These are phyloP conservation scores for Ophiocordyceps camponoti-rufipedis DNA, from an alignment of 2,329 filamentous ascomycete genomes.

Conservation along the genomic window DNA sequence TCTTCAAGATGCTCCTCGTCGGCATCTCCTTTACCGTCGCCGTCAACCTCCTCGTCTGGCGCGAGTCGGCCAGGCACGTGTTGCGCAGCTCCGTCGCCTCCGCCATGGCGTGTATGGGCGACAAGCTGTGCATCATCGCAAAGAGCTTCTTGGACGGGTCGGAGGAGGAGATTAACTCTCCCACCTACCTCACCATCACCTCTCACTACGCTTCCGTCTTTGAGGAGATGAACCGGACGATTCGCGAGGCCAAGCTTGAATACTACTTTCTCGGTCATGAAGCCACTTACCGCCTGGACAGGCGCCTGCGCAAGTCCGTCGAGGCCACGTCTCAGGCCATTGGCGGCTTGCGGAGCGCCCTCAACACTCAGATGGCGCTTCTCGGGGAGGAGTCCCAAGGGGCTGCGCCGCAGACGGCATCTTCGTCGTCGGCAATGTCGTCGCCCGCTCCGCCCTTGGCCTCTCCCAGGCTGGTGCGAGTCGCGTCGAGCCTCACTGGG, in stretches of 20 bases:
- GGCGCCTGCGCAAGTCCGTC: slow-evolving; percentile 64
- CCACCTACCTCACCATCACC: slow-evolving; percentile 43
- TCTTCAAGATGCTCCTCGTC: slow-evolving; percentile 69
- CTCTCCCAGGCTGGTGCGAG: slow-evolving; percentile 10
- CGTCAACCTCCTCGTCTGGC: slow-evolving; percentile 63
- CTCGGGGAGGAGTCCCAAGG: slow-evolving; percentile 44
- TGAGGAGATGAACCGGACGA: slow-evolving; percentile 52
- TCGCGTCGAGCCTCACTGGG: slow-evolving; percentile 16
- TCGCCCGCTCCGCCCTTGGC: slow-evolving; percentile 6
- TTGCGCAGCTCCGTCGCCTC: slow-evolving; percentile 56
- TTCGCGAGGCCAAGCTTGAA: slow-evolving; percentile 77
- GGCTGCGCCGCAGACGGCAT: not conserved
- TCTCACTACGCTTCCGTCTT: slow-evolving; percentile 49
- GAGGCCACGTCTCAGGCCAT: slow-evolving; percentile 76
- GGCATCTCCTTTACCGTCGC: slow-evolving; percentile 54
- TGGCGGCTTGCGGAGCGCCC: slow-evolving; percentile 76
- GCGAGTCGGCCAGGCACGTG: slow-evolving; percentile 55
- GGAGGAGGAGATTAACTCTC: slow-evolving; percentile 55
- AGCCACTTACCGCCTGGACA: slow-evolving; percentile 59
- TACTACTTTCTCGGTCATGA: slow-evolving; percentile 71
- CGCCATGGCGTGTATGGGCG: slow-evolving; percentile 56
- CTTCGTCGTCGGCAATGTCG: not conserved
- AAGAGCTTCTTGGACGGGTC: slow-evolving; percentile 68
- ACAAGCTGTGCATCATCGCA: slow-evolving; percentile 68
- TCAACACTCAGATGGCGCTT: slow-evolving; percentile 73